A percentile compares a stretch with the other conserved stretches of the same genome.
phyloP scores from a whole-genome alignment of 1,284 basidiomycete genomes.

The Prillingera fragicola region DNA sequence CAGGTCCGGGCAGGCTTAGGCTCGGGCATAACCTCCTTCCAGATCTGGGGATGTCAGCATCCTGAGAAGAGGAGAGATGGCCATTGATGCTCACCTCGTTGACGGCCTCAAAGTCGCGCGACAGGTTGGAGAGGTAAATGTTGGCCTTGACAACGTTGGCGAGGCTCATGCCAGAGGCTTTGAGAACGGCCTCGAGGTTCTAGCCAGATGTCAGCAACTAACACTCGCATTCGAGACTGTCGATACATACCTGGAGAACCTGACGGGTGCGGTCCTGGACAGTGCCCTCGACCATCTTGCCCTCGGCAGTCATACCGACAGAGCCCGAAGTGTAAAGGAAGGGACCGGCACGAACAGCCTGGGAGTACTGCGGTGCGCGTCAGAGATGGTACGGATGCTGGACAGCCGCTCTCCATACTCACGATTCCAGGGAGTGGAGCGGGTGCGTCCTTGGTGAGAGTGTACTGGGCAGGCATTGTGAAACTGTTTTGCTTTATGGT shows the following conservation, averaged over 20 bases:
- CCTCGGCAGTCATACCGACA: slow-evolving; percentile 40
- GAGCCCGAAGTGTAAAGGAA: slow-evolving; percentile 39
- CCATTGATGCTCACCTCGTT: slow-evolving; percentile 30
- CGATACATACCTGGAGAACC: slow-evolving; percentile 28
- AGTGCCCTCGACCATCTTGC: slow-evolving; percentile 39
- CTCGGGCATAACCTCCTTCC: slow-evolving; percentile 41
- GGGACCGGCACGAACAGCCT: slow-evolving; percentile 40
- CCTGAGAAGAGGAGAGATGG: too few relatives aligned
- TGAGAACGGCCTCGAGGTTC: slow-evolving; percentile 40
- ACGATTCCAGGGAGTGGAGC: slow-evolving; percentile 38
- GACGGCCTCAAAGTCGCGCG: slow-evolving; percentile 33
- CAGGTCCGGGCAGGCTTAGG: slow-evolving; percentile 61
- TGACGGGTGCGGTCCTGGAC: slow-evolving; percentile 40
- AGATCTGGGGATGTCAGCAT: slow-evolving; percentile 17
- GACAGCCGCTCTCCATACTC: slow-evolving; percentile 7
- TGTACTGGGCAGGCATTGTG: slow-evolving; percentile 33
- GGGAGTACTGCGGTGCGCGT: slow-evolving; percentile 31
- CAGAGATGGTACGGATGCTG: neutral
- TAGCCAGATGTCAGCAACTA: neutral
- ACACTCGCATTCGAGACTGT: neutral
- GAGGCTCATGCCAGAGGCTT: slow-evolving; percentile 31
- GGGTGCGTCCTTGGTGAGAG: slow-evolving; percentile 33
- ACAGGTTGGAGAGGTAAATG: slow-evolving; percentile 40
- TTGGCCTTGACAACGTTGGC: slow-evolving; percentile 41
- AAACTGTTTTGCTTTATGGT: too few relatives aligned